Percentiles rank a stretch among this genome's conserved stretches.
Conservation (phyloP, 495 filamentous ascomycete genomes). For the Xylaria venustula region DNA sequence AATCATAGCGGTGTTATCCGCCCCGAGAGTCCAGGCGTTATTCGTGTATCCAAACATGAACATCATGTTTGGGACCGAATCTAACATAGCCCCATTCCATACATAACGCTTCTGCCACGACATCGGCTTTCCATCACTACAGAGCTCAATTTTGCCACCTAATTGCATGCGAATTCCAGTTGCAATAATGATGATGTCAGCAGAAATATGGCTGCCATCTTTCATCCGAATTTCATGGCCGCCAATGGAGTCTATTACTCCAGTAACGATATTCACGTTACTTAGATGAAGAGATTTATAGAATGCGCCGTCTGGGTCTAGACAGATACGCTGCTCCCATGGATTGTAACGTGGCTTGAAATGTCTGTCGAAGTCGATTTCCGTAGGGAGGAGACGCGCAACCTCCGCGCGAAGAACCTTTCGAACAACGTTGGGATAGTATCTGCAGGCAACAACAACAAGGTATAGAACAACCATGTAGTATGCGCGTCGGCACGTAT, state of each 20-base stretch:
- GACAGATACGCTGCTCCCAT: conserved; percentile 65
- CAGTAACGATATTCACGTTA: conserved; percentile 57
- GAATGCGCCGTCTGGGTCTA: conserved; percentile 63
- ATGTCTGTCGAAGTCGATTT: conserved; percentile 54
- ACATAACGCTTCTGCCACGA: conserved; percentile 44
- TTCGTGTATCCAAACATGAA: conserved; percentile 59
- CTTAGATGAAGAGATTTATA: conserved; percentile 51
- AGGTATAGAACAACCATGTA: not conserved
- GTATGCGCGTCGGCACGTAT: no score
- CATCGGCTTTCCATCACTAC: conserved; percentile 46
- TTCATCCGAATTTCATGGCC: conserved; percentile 49
- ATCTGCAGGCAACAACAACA: conserved; percentile 34
- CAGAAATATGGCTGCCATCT: conserved; percentile 46
- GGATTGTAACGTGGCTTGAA: conserved; percentile 65
- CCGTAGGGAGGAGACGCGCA: conserved; percentile 43
- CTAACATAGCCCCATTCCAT: conserved; percentile 60
- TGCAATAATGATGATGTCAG: conserved; percentile 65
- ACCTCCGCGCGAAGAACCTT: conserved; percentile 40
- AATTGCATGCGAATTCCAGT: conserved; percentile 59
- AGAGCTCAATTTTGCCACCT: conserved; percentile 45
- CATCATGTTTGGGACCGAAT: conserved; percentile 55
- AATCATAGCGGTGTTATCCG: conserved; percentile 36
- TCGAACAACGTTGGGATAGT: conserved; percentile 48
- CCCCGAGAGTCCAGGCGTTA: conserved; percentile 58
- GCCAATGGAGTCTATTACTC: conserved; percentile 54